A percentile compares a stretch with the other conserved stretches of the same genome.
Conservation (phyloP, 176 grass and related monocot species). For the Raddia distichophylla region DNA sequence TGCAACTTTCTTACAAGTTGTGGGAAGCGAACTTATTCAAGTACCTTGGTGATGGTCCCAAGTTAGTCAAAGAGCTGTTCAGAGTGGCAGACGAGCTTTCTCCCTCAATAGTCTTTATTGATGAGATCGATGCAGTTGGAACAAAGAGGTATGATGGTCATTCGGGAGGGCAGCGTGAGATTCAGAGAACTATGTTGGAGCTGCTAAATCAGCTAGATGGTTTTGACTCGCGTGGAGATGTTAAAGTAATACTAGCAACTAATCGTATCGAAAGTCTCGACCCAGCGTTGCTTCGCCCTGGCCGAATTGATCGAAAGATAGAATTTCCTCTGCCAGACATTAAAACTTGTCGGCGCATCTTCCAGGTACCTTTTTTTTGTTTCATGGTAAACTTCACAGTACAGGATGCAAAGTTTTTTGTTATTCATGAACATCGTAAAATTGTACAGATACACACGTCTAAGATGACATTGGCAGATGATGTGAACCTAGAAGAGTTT, state of each 20-base stretch:
- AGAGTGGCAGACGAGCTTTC: slow-evolving; percentile 87
- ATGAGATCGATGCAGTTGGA: slow-evolving; percentile 88
- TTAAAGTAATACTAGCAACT: slow-evolving; percentile 91
- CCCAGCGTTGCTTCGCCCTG: slow-evolving; percentile 80
- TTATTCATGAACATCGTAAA: slow-evolving; percentile 29
- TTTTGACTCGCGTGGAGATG: slow-evolving; percentile 87
- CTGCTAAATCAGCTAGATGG: slow-evolving; percentile 86
- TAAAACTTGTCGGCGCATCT: slow-evolving; percentile 83
- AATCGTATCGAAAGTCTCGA: slow-evolving; percentile 88
- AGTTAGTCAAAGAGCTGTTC: slow-evolving; percentile 83
- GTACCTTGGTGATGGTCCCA: slow-evolving; percentile 88
- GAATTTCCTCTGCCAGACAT: slow-evolving; percentile 89
- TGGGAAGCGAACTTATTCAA: slow-evolving; percentile 92
- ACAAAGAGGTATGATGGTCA: slow-evolving; percentile 95
- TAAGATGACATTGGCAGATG: slow-evolving; percentile 86
- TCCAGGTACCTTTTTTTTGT: slow-evolving; percentile 45
- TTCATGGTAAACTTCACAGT: slow-evolving; percentile 19
- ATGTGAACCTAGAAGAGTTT: slow-evolving; percentile 91
- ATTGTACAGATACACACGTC: slow-evolving; percentile 72
- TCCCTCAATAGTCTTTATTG: slow-evolving; percentile 88
- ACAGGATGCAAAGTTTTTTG: neutral
- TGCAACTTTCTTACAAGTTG: slow-evolving; percentile 85
- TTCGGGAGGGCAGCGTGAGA: slow-evolving; percentile 88
- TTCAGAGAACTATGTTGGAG: slow-evolving; percentile 88
- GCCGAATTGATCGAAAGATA: slow-evolving; percentile 81